Evolutionary conservation across 2,329 filamentous ascomycete species (phyloP), one percentile per base, ranked within the genome.

Genomic region (Alternaria triticimaculans): DNA sequence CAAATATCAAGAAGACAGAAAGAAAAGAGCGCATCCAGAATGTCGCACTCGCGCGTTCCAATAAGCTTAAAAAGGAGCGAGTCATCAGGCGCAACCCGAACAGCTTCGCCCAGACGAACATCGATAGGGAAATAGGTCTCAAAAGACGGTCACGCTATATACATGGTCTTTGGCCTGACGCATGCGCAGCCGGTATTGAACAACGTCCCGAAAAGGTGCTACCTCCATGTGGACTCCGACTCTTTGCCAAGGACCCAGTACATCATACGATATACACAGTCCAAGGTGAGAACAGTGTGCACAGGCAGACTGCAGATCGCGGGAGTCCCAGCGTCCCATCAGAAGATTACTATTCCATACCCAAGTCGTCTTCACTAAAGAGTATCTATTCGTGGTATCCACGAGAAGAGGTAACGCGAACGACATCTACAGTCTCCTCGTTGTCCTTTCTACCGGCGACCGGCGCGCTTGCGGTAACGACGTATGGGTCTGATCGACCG

Each of bases 1-100:
- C 79, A 11, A 83, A 83, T 51, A 76, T 85, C 9, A 70, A 72
- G 70, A 83, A 73, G 55, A 72, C 67, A 71, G 78, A 66, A 63
- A 69, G 63, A 41, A 75, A 74, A 74, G 70, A 72, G 23, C 66
- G 58, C 2, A 44, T 67, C 2, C 61, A 73, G 10, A 60, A 64
- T 45, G 49, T 57, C 4, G 64, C 60, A 2, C 54, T 49, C 8
- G 61, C 59, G 7, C 68, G 63, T 3, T 50, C 53, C 1, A 55
- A 66, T 9, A 71, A 70, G 49, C 58, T 63, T 8, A 64, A 65
- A 4, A 76, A 67, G 55, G 69, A 78, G 53, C 72, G 75, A 8
- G 67, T 79, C 18, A 55, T 73, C 2, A 64, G 71, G 4, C 64
- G 63, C 20, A 58, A 75, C 63, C 62, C 59, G 4, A 66, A 55